Base-by-base conservation (phyloP, 768 basidiomycete species). In the Amanita phalloides region DNA sequence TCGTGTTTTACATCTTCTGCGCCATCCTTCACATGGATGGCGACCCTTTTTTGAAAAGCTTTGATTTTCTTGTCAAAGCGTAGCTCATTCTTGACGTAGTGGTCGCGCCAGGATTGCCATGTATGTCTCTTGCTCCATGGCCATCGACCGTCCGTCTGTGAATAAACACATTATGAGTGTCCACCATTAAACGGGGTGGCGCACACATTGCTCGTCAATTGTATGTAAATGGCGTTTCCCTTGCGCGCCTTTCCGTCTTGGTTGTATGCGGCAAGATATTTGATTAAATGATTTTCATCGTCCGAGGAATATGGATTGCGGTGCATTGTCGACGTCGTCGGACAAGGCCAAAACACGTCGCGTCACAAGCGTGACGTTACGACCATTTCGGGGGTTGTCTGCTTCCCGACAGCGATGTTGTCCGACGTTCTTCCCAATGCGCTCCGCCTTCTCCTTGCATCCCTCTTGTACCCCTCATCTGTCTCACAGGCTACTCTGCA, bases 31-130 rank as follows among this genome's bases (percentile, higher is more conserved):
- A 26, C n/a, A 4, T 43, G 13, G 44, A 4, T 39, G 60, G 54
- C 48, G 61, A 60, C 17, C 21, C 54, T 68, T 52, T 55, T 49
- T 50, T 72, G 72, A 53, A 73, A 74, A 7, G 41, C 58, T 35
- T 46, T 55, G 36, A 84, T 81, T n/a, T 43, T 47, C 2, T 8
- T 25, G 54, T 83, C 71, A 48, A 79, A 81, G 0, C 56, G 21
- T 0, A 32, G 56, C 36, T 67, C 46, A 45, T 82, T 68, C 55
- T 69, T 77, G 54, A 60, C 66, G 56, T 84, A 85, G n/a, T 74
- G 70, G 43, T 78, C 73, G 21, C 79, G 74, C 84, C 84, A 85
- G 3, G 80, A 80, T n/a, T 70, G 69, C 77, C 71, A 78, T 2
- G 79, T 3, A 60, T 83, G 84, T 5, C 61, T 64, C 14, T 45